Evolutionary conservation across 1,284 basidiomycete species (phyloP).

Genomic region (Schizophyllum commune): DNA sequence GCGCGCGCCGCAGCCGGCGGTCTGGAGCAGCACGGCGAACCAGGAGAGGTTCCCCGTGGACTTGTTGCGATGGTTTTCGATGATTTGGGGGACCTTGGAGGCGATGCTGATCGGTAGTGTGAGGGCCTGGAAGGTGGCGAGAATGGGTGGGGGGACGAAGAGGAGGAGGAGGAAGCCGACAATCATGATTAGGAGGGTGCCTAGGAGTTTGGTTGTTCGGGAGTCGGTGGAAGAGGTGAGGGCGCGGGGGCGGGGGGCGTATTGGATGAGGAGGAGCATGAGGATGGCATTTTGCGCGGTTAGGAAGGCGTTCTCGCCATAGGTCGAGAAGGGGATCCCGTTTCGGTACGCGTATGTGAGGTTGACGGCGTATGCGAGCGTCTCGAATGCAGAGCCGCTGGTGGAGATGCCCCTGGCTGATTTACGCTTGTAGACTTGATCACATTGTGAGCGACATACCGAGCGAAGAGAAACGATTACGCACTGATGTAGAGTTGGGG

Average conservation of each 20-base stretch:
- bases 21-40: constrained; percentile 79
- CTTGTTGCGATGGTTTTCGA: constrained; percentile 62
- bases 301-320: constrained; percentile 90
- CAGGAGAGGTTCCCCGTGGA: constrained; percentile 89
- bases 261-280: constrained; percentile 73
- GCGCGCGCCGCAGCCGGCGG: constrained; percentile 80
- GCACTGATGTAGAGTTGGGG: constrained; percentile 78
- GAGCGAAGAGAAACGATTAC: constrained; percentile 21
- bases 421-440: constrained; percentile 46
- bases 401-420: constrained; percentile 84
- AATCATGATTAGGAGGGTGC: constrained; percentile 30
- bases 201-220: constrained; percentile 23
- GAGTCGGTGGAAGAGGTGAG: constrained; percentile 13
- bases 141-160: constrained; percentile 38
- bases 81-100: constrained; percentile 84
- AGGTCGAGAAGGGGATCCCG: constrained; percentile 88
- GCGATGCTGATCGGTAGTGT: constrained; percentile 82
- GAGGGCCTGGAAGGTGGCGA: constrained; percentile 64
- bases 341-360: constrained; percentile 82
- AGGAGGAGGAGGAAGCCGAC: constrained; percentile 39
- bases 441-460: constrained; percentile 4
- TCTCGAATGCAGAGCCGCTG: constrained; percentile 77
- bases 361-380: constrained; percentile 80
- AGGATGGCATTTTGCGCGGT: constrained; percentile 79
- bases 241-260: constrained; percentile 25